These are phyloP conservation scores for Cryphonectria radicalis DNA, from an alignment of 2,329 filamentous ascomycete genomes.

Conservation along the genomic window DNA sequence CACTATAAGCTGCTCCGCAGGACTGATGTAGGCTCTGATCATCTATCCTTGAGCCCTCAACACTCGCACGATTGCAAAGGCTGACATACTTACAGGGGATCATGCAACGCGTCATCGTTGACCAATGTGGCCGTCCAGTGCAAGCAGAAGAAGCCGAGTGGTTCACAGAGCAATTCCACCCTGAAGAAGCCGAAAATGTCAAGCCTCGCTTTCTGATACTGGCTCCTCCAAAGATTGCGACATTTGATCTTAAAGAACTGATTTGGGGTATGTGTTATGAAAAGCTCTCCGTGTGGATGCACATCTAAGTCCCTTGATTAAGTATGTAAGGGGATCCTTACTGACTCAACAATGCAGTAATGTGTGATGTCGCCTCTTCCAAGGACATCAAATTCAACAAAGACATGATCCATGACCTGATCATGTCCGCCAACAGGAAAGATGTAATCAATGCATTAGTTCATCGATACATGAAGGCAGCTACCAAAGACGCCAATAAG, in stretches of 20 bases:
- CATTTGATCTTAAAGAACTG: not conserved
- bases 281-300: no score
- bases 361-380: no score
- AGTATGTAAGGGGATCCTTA: no score
- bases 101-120: not conserved
- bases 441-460: no score
- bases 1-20: not conserved
- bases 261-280: not conserved
- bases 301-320: no score
- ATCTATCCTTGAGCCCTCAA: not conserved
- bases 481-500: no score
- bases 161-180: not conserved
- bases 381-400: no score
- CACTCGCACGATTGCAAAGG: no score
- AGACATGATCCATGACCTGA: no score
- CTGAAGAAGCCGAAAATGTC: not conserved
- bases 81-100: not conserved
- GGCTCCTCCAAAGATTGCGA: slow-evolving; percentile 5
- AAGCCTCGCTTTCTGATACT: slow-evolving; percentile 19
- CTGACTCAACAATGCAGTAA: no score
- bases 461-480: no score
- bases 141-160: not conserved
- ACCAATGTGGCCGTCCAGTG: not conserved
- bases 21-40: not conserved
- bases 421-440: no score